Percentiles rank a stretch among this genome's conserved stretches.
phyloP scores from a whole-genome alignment of 768 basidiomycete species.

The Pulveroboletus sp. region DNA sequence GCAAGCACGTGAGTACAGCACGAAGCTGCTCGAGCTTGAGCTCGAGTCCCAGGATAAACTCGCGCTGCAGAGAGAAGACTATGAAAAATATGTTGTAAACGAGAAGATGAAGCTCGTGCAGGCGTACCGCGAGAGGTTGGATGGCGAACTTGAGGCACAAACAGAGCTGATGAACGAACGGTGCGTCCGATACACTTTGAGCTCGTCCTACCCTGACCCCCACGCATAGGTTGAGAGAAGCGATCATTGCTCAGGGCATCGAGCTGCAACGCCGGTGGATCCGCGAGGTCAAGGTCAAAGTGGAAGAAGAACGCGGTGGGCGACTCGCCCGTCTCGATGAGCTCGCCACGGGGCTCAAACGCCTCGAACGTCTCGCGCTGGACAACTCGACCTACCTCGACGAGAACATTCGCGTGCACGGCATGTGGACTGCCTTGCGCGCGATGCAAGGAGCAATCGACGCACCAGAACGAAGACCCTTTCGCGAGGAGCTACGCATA shows the following conservation, averaged over 20 bases:
- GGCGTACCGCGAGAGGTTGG: slow-evolving; percentile 82
- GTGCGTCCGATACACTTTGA: slow-evolving; percentile 39
- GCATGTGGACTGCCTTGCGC: slow-evolving; percentile 90
- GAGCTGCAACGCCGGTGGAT: slow-evolving; percentile 98
- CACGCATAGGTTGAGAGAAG: slow-evolving; percentile 84
- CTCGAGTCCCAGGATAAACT: slow-evolving; percentile 85
- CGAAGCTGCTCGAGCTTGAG: slow-evolving; percentile 77
- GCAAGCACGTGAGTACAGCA: slow-evolving; percentile 79
- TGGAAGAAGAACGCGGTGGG: slow-evolving; percentile 95
- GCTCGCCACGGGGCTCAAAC: slow-evolving; percentile 85
- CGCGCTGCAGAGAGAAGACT: slow-evolving; percentile 81
- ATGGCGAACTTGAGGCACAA: slow-evolving; percentile 81
- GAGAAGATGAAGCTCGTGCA: slow-evolving; percentile 72
- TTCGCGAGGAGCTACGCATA: slow-evolving; percentile 86
- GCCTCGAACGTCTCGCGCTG: slow-evolving; percentile 85
- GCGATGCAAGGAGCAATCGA: slow-evolving; percentile 69
- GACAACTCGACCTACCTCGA: slow-evolving; percentile 91
- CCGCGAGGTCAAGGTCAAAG: slow-evolving; percentile 90
- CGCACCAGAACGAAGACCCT: slow-evolving; percentile 69
- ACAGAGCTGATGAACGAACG: slow-evolving; percentile 94
- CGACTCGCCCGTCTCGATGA: slow-evolving; percentile 94
- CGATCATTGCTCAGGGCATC: slow-evolving; percentile 94
- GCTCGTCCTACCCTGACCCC: not conserved
- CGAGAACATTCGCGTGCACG: slow-evolving; percentile 89
- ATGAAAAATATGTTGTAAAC: slow-evolving; percentile 75